Percentiles rank a stretch among this genome's conserved stretches.
Evolutionary conservation across 371 early-diverging fungal species (phyloP).

Genomic region (Parasitella parasitica): DNA sequence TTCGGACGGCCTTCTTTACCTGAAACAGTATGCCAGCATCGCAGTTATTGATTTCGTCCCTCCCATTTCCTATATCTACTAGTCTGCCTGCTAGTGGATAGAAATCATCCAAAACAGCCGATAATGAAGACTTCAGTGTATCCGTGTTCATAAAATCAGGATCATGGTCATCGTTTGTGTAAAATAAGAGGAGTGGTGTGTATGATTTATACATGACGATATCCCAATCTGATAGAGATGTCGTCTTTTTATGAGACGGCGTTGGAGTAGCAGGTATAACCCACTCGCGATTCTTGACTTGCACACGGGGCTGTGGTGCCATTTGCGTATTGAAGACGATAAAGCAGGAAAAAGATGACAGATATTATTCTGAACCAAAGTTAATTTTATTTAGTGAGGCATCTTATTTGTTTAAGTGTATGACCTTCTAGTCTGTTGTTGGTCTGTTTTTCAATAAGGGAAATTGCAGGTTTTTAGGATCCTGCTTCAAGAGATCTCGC

Average conservation of each 20-base stretch:
- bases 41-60: constrained; percentile 34
- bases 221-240: constrained; percentile 42
- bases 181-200: constrained; percentile 37
- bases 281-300: constrained; percentile 16
- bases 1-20: too few species aligned
- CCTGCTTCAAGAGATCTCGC: constrained; percentile 21
- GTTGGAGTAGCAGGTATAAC: constrained; percentile 26
- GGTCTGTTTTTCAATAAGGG: constrained; percentile 12
- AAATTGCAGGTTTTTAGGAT: constrained; percentile 28
- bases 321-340: not conserved
- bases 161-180: constrained; percentile 17
- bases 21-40: constrained; percentile 40
- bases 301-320: constrained; percentile 19
- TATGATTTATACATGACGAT: constrained; percentile 47
- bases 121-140: constrained; percentile 15
- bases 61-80: constrained; percentile 37
- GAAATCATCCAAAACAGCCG: constrained; percentile 24
- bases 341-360: not conserved
- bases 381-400: not conserved
- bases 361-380: not conserved
- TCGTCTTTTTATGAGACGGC: constrained; percentile 10
- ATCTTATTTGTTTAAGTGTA: not conserved
- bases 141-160: constrained; percentile 37
- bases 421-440: not conserved
- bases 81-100: constrained; percentile 42